A percentile compares a stretch with the other conserved stretches of the same genome.
Evolutionary conservation across 83 land plant genomes (phyloP).

Genomic region (Isoetes engelmannii): DNA sequence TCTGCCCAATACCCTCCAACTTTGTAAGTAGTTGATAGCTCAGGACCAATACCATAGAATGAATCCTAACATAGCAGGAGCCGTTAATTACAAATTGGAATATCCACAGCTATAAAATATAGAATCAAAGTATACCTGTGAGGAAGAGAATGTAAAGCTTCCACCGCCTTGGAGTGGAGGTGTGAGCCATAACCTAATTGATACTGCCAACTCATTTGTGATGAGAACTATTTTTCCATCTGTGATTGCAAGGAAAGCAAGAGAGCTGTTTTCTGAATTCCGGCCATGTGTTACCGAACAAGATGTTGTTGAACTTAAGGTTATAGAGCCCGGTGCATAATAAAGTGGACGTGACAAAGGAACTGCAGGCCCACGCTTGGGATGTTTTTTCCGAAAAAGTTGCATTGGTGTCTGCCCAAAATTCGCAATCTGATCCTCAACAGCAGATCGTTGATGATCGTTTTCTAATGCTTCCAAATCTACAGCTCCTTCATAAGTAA

Average conservation of each 20-base stretch:
- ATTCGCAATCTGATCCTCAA: constrained; percentile 98
- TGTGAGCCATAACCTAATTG: constrained; percentile 83
- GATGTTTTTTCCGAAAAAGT: constrained; percentile 87
- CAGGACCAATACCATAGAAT: constrained; percentile 83
- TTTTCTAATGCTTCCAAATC: constrained; percentile 81
- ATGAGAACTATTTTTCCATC: constrained; percentile 68
- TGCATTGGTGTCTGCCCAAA: constrained; percentile 99
- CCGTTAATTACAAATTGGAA: not conserved
- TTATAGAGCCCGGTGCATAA: constrained; percentile 90
- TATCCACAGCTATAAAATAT: not conserved
- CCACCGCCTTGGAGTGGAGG: constrained; percentile 82
- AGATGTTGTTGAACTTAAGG: constrained; percentile 60
- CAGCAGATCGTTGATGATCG: constrained; percentile 69
- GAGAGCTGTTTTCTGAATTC: constrained; percentile 17
- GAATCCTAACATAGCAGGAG: constrained; percentile 52
- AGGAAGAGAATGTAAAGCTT: constrained; percentile 89
- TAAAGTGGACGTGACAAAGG: constrained; percentile 85
- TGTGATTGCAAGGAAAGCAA: constrained; percentile 51
- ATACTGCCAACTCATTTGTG: constrained; percentile 45
- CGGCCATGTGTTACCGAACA: constrained; percentile 28
- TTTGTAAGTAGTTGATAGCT: constrained; percentile 53
- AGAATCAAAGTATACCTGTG: constrained; percentile 57
- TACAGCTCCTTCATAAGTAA: constrained; percentile 98
- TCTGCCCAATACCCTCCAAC: constrained; percentile 70
- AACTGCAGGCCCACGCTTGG: constrained; percentile 88